phyloP scores from a whole-genome alignment of 306 rosid genomes.

The Malus domestica region DNA sequence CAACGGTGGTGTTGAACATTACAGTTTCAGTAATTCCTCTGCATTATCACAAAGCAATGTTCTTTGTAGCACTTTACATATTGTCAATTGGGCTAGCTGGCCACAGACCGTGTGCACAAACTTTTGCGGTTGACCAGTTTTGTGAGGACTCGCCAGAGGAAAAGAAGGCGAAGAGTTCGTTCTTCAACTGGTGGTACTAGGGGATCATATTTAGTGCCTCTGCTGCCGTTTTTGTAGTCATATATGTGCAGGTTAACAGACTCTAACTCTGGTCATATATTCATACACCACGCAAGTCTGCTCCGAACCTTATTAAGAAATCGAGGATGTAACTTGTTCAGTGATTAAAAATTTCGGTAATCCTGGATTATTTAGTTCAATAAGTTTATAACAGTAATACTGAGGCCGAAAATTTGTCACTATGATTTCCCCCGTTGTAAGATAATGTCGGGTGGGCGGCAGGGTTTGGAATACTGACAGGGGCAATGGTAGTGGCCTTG shows the following conservation, averaged over 20 bases:
- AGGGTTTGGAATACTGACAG: constrained; percentile 49
- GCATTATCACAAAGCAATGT: constrained; percentile 15
- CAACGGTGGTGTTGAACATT: neutral
- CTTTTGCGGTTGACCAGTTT: constrained; percentile 81
- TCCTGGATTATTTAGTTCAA: no score
- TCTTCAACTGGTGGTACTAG: constrained; percentile 71
- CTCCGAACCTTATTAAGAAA: no score
- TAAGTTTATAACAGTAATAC: no score
- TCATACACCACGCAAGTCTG: no score
- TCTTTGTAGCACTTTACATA: constrained; percentile 43
- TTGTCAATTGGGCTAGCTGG: constrained; percentile 61
- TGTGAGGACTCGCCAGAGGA: constrained; percentile 48
- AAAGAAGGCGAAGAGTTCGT: constrained; percentile 48
- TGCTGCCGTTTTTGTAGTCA: constrained; percentile 31
- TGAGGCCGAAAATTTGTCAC: no score
- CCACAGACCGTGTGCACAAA: constrained; percentile 67
- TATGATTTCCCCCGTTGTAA: constrained; percentile 3
- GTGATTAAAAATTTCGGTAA: no score
- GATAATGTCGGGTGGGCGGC: constrained; percentile 62
- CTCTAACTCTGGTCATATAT: neutral
- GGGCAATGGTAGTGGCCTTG: constrained; percentile 44
- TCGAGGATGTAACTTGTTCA: no score
- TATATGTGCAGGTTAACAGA: constrained; percentile 51
- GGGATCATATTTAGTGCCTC: constrained; percentile 48
- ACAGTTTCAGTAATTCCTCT: constrained; percentile 17